Evolutionary conservation across 2,329 filamentous ascomycete species (phyloP).

Genomic region (Alternaria triticimaculans): DNA sequence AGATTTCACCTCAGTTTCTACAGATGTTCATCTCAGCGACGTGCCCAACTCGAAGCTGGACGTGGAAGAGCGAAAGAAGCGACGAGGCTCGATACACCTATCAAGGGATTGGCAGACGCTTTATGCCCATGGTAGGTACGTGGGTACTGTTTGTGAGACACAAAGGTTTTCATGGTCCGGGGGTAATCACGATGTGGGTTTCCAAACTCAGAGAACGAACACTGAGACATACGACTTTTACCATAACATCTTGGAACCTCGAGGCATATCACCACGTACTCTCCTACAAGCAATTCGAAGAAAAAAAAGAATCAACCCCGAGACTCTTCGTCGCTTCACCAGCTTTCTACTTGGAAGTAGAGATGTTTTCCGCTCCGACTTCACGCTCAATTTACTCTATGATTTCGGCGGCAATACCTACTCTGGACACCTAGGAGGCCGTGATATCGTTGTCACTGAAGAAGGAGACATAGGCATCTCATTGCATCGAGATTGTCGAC

Average conservation of each 20-base stretch:
- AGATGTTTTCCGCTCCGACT: background rate
- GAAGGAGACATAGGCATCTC: no score
- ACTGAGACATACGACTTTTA: background rate
- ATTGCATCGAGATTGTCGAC: no score
- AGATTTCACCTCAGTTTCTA: background rate
- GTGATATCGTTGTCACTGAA: no score
- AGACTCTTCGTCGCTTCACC: background rate
- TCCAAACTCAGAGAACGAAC: background rate
- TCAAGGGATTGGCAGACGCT: background rate
- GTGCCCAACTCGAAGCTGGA: background rate
- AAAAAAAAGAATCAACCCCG: no score
- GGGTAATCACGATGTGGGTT: accelerated
- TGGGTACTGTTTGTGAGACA: background rate
- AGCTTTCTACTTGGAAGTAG: background rate
- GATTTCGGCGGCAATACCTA: no score
- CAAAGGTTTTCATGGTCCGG: background rate
- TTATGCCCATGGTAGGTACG: background rate
- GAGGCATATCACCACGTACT: background rate
- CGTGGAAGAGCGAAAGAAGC: background rate
- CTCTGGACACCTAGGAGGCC: no score
- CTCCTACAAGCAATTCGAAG: background rate
- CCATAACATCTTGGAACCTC: accelerated
- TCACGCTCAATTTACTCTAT: no score
- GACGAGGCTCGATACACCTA: background rate
- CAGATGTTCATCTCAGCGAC: no score